Conservation (phyloP, 2,329 filamentous ascomycete species). For the Diaporthe vaccinii region DNA sequence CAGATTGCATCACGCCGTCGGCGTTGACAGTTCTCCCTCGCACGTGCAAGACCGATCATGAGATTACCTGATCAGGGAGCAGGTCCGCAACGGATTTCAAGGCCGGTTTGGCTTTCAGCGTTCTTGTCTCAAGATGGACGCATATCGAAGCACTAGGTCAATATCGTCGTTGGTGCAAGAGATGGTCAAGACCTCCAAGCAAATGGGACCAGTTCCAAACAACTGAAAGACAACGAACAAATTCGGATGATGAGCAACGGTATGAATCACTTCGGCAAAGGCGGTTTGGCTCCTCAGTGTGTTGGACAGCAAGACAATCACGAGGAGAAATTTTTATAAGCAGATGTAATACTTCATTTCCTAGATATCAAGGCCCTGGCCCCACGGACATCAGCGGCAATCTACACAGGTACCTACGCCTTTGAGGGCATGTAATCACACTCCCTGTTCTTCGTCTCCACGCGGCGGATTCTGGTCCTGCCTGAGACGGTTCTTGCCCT, state of each 20-base stretch:
- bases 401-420: not conserved
- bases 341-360: not conserved
- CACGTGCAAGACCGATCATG: not conserved
- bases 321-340: not conserved
- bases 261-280: not conserved
- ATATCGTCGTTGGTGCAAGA: not conserved
- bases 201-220: not conserved
- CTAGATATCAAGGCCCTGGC: not conserved
- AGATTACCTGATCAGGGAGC: too few relatives aligned
- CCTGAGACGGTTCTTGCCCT: not conserved
- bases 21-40: not conserved
- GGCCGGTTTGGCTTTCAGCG: not conserved
- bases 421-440: not conserved
- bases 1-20: not conserved
- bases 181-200: not conserved
- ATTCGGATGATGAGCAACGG: not conserved
- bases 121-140: not conserved
- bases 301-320: not conserved
- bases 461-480: not conserved
- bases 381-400: not conserved
- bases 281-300: not conserved
- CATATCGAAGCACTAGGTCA: not conserved
- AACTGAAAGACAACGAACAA: not conserved
- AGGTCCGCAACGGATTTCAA: not conserved
- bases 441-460: not conserved